Base-by-base conservation (phyloP, 805 yeast genomes). In the Candida qinlingensis region DNA sequence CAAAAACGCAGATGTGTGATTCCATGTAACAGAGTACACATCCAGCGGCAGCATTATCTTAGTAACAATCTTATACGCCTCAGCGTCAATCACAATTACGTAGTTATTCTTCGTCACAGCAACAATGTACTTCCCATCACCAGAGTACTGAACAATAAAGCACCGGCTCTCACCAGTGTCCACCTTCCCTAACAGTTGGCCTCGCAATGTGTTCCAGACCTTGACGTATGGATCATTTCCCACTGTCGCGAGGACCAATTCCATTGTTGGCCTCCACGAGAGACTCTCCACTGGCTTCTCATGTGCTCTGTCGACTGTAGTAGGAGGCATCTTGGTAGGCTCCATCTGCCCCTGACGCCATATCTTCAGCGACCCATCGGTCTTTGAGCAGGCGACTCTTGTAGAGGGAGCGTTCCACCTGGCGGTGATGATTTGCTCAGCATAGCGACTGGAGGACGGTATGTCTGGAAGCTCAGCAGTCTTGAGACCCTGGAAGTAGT, bases 261-360 rank as follows among this genome's bases (percentile, higher is more conserved):
- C 77, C 30, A 68, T 59, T 19, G 58, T 58, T 0, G 85, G 83
- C 42, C 74, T 66, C 83, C 83, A 80, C 2, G 72, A 55, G 7
- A 80, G 50, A 26, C 69, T 52, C 46, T 70, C 73, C 25, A 74
- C 74, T 2, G 70, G 55, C 42, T 62, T 62, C 4, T 54, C 50
- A 52, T 77, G 81, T 2, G 75, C 68, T 33, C 63, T 62, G 38
- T 69, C 74, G 25, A 79, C 67, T 10, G 65, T 60, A 1, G 61
- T 47, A 3, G 71, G 60, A 4, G 41, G 46, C 19, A 54, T 49
- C 25, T 59, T 57, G 3, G 68, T 66, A 2, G 75, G 71, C 35
- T 73, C 59, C 6, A 12, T 1, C 42, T 44, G 9, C 30, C 10
- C 9, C 39, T 54, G 11, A 10, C 58, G 61, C 73, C 73, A 70